phyloP scores from a whole-genome alignment of 371 early-diverging fungal species.

The Lichtheimia corymbifera region DNA sequence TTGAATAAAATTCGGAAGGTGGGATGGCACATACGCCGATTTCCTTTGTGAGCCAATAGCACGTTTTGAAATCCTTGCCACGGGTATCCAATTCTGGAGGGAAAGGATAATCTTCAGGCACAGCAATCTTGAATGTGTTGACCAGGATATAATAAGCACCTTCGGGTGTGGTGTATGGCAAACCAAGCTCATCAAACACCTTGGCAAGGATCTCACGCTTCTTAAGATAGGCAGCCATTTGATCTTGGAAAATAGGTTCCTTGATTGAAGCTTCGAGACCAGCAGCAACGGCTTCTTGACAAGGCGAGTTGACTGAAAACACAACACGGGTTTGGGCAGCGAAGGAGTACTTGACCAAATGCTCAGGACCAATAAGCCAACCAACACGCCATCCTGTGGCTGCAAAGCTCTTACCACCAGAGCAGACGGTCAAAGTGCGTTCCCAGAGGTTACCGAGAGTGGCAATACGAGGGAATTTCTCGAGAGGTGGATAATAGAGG shows the following conservation, averaged over 20 bases:
- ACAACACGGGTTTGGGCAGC: constrained; percentile 91
- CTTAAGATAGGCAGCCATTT: constrained; percentile 65
- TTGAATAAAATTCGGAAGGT: constrained; percentile 87
- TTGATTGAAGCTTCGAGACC: constrained; percentile 70
- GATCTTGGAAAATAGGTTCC: constrained; percentile 71
- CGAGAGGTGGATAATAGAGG: constrained; percentile 72
- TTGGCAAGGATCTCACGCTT: constrained; percentile 76
- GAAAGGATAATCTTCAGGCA: constrained; percentile 68
- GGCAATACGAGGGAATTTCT: constrained; percentile 75
- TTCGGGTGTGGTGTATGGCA: constrained; percentile 86
- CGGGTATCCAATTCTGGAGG: constrained; percentile 64
- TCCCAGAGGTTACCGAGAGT: constrained; percentile 86
- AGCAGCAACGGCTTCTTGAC: constrained; percentile 88
- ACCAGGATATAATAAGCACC: constrained; percentile 95
- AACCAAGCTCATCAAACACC: constrained; percentile 68
- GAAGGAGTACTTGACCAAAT: constrained; percentile 74
- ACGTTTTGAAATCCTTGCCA: constrained; percentile 79
- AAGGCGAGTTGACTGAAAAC: constrained; percentile 87
- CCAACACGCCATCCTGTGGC: constrained; percentile 98
- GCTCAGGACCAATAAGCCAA: constrained; percentile 86
- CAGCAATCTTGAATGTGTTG: constrained; percentile 69
- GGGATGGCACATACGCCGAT: constrained; percentile 94
- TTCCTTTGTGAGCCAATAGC: constrained; percentile 87
- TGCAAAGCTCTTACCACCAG: constrained; percentile 92
- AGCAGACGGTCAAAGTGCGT: constrained; percentile 93